Percentiles rank a stretch among this genome's conserved stretches.
phyloP scores from a whole-genome alignment of 2,329 filamentous ascomycete species.

The Macrophomina pseudophaseolina region DNA sequence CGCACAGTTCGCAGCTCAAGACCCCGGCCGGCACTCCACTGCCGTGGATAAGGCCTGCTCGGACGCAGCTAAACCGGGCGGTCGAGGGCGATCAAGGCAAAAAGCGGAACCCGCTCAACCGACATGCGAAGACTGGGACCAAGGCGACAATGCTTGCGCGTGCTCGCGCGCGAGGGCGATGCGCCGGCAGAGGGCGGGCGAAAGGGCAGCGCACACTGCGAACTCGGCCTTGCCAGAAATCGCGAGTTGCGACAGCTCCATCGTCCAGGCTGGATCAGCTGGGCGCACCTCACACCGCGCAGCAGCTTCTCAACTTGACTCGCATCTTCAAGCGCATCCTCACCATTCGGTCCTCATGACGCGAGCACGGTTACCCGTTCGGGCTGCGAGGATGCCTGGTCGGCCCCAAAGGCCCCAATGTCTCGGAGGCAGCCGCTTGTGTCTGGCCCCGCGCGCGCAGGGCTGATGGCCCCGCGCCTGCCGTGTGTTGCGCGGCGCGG shows the following conservation, averaged over 20 bases:
- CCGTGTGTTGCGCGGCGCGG: neutral
- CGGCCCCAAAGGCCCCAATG: neutral
- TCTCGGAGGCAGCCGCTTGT: constrained; percentile 5
- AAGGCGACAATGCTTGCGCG: neutral
- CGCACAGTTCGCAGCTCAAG: constrained; percentile 1
- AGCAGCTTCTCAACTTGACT: constrained; percentile 1
- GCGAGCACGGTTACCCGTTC: constrained; percentile 18
- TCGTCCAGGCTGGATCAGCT: neutral
- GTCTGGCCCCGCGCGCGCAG: neutral
- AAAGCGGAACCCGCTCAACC: constrained; percentile 10
- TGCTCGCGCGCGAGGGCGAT: neutral
- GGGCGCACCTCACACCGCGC: neutral
- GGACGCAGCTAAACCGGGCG: constrained; percentile 4
- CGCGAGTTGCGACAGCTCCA: neutral
- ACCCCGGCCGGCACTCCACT: constrained; percentile 8
- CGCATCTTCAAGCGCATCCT: neutral
- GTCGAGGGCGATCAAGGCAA: constrained; percentile 8
- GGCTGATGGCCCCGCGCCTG: constrained; percentile 1
- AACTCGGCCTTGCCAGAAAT: neutral
- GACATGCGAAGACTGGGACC: neutral
- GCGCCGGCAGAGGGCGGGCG: neutral
- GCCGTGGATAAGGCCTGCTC: neutral
- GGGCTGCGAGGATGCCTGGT: constrained; percentile 8
- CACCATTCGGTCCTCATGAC: constrained; percentile 10
- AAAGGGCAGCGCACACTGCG: neutral